Evolutionary conservation across 1,284 basidiomycete species (phyloP).

Genomic region (Heterobasidion irregulare): DNA sequence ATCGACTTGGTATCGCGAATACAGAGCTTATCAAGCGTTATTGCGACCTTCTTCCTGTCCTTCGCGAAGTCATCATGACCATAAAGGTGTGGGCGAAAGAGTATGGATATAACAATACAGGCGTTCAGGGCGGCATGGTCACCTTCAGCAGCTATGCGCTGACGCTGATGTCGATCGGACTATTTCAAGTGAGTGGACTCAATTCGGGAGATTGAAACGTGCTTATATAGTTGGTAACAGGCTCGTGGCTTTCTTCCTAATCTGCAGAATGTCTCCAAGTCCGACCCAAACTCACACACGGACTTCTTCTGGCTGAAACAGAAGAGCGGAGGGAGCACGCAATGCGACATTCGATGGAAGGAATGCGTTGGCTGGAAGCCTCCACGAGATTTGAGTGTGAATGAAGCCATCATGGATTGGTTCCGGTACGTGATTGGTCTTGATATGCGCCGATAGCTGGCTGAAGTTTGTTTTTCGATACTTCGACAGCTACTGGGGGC

Average conservation of each 20-base stretch:
- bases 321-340: constrained; percentile 14
- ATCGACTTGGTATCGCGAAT: constrained; percentile 44
- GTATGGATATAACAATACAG: constrained; percentile 38
- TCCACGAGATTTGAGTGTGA: constrained; percentile 13
- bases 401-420: constrained; percentile 30
- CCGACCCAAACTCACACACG: constrained; percentile 6
- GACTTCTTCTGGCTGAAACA: constrained; percentile 28
- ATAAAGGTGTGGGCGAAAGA: constrained; percentile 51
- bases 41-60: constrained; percentile 30
- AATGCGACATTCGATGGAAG: constrained; percentile 31
- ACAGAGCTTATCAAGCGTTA: constrained; percentile 40
- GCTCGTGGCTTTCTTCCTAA: constrained; percentile 36
- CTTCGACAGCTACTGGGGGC: constrained; percentile 35
- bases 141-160: constrained; percentile 54
- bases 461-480: not conserved
- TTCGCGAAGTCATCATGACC: constrained; percentile 31
- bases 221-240: constrained; percentile 19
- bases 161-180: constrained; percentile 48
- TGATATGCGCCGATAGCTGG: not conserved
- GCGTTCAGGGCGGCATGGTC: constrained; percentile 11
- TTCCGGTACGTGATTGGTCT: constrained; percentile 29
- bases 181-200: constrained; percentile 35
- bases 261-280: constrained; percentile 28
- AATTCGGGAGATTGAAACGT: not conserved
- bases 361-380: constrained; percentile 16